Base-by-base conservation (phyloP, 2,329 filamentous ascomycete species). In the Neonectria sp. region DNA sequence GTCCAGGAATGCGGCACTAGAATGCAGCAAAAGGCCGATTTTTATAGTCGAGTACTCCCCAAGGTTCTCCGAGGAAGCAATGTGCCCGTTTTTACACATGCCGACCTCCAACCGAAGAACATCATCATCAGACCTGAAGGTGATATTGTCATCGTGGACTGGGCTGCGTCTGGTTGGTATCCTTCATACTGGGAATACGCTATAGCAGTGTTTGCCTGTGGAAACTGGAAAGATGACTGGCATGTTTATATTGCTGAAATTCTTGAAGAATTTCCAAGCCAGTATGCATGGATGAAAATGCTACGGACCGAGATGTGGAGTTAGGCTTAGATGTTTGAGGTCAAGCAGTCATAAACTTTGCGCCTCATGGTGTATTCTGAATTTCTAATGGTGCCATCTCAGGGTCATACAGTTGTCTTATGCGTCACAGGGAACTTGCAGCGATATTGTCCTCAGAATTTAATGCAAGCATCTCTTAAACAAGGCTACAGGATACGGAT, bases 151-250 rank as follows among this genome's bases (percentile, higher is more conserved):
- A 65, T 68, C 46, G 17, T 68, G 31, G 68, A 67, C 35, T 69
- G 65, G 68, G 60, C 67, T 40, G n/a, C 40, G 25, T 51, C 65
- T 24, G 68, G 68, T 27, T 69, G 55, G 67, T 69, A 61, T 40
- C 67, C 60, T 25, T 27, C 60, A 5, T 69, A 62, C 51, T 69
- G 68, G 68, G 65, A 69, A 55, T 69, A 68, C 37, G 35, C 53
- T 43, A 49, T 49, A 21, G 57, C 65, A 8, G 45, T 21, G 29
- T 37, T 68, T 62, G 53, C 53, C 8, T 53, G 60, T 52, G 52
- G 25, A 45, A 55, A 68, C 9, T 43, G 15, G n/a, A 52, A 53
- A n/a, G 55, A 29, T 48, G 65, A 65, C 31, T 69, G 65, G 68
- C 58, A 68, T 43, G 33, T 43, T 15, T 56, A 57, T 35, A 8